phyloP scores from a whole-genome alignment of 495 filamentous ascomycete genomes.

The Hypoxylon intermedium region DNA sequence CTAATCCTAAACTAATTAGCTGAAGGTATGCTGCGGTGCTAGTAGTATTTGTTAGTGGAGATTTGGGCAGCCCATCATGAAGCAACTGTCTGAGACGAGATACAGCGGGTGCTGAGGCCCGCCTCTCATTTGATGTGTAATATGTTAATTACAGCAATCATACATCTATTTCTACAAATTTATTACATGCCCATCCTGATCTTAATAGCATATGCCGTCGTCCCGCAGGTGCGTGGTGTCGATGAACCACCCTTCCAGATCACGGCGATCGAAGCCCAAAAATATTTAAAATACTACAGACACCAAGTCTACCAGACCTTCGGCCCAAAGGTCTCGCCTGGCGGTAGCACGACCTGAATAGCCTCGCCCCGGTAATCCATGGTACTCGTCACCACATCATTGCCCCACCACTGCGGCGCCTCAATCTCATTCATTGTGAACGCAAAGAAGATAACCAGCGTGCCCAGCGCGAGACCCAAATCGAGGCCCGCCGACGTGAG shows the following conservation, averaged over 20 bases:
- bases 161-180: no score
- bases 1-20: background rate
- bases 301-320: constrained; percentile 45
- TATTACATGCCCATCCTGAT: no score
- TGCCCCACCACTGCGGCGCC: constrained; percentile 64
- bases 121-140: no score
- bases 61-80: background rate
- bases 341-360: constrained; percentile 53
- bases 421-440: constrained; percentile 57
- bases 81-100: no score
- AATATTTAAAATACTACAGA: background rate
- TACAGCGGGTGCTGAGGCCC: background rate
- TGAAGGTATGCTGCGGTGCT: background rate
- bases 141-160: no score
- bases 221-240: no score
- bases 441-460: constrained; percentile 68
- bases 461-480: constrained; percentile 66
- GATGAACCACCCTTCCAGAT: no score
- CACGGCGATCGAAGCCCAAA: no score
- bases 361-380: constrained; percentile 61
- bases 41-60: background rate
- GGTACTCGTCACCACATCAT: constrained; percentile 55
- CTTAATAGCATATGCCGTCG: no score
- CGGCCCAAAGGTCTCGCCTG: constrained; percentile 68
- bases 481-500: constrained; percentile 67